Percentiles rank a stretch among this genome's conserved stretches.
Conservation (phyloP, 495 filamentous ascomycete genomes). For the Xylaria palmicola region DNA sequence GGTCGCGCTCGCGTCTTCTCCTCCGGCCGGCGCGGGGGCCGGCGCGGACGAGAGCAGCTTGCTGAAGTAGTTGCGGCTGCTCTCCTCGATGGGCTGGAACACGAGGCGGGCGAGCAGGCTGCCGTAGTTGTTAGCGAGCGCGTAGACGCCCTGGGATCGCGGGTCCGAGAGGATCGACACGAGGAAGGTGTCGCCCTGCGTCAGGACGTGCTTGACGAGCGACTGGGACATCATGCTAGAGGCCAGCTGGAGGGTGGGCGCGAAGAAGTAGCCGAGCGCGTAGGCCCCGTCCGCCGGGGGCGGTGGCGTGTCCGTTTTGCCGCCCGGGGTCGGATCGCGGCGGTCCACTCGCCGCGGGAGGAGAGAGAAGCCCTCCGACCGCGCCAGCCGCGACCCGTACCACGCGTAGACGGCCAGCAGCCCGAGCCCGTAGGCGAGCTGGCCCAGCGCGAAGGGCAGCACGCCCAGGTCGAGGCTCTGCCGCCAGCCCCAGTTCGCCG, state of each 20-base stretch:
- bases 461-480: slow-evolving; percentile 59
- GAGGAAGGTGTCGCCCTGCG: slow-evolving; percentile 89
- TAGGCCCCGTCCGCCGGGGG: slow-evolving; percentile 34
- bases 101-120: slow-evolving; percentile 84
- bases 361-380: slow-evolving; percentile 58
- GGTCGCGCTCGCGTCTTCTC: slow-evolving; percentile 15
- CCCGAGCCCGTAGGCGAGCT: slow-evolving; percentile 69
- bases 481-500: slow-evolving; percentile 57
- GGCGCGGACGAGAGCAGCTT: slow-evolving; percentile 54
- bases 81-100: slow-evolving; percentile 95
- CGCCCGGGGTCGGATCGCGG: slow-evolving; percentile 10
- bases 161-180: slow-evolving; percentile 73
- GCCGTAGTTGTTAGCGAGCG: slow-evolving; percentile 91
- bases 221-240: slow-evolving; percentile 82
- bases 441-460: slow-evolving; percentile 85
- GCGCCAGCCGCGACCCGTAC: slow-evolving; percentile 44
- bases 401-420: slow-evolving; percentile 66
- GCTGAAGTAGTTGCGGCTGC: slow-evolving; percentile 81
- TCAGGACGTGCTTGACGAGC: slow-evolving; percentile 84
- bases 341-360: slow-evolving; percentile 21
- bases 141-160: slow-evolving; percentile 86
- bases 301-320: not conserved
- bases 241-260: slow-evolving; percentile 64
- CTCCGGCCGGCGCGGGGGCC: not conserved
- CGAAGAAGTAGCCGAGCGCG: slow-evolving; percentile 62